These are phyloP conservation scores for Russula compacta DNA, from an alignment of 768 basidiomycete genomes.

Conservation along the genomic window DNA sequence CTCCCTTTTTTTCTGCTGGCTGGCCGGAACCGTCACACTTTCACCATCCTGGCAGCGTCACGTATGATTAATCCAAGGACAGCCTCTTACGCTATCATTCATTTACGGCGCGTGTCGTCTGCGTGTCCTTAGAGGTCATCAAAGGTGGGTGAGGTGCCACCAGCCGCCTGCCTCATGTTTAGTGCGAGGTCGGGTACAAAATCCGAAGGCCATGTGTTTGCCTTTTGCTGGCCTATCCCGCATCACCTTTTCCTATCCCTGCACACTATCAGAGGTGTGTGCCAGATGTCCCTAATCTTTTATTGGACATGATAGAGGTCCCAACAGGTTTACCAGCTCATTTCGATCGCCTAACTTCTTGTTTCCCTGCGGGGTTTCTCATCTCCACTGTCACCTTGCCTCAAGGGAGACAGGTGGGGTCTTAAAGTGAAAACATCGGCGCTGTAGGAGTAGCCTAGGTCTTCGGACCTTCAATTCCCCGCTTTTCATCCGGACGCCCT, in stretches of 20 bases:
- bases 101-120: constrained; percentile 11
- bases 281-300: constrained; percentile 5
- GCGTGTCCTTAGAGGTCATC: constrained; percentile 17
- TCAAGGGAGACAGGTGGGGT: constrained; percentile 17
- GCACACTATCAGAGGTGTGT: constrained; percentile 15
- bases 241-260: constrained; percentile 5
- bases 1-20: not conserved
- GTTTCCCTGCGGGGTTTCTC: constrained; percentile 6
- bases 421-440: constrained; percentile 11
- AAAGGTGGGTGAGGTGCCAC: constrained; percentile 4
- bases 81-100: constrained; percentile 16
- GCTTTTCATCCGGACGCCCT: constrained; percentile 19
- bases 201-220: constrained; percentile 13
- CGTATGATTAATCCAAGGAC: not conserved
- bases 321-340: constrained; percentile 3
- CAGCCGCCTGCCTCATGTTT: constrained; percentile 13
- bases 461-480: constrained; percentile 21
- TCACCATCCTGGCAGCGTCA: not conserved
- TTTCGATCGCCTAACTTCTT: constrained; percentile 11
- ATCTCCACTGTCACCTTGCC: constrained; percentile 14
- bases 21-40: not conserved
- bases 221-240: constrained; percentile 14
- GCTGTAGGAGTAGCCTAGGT: constrained; percentile 4
- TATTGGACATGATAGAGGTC: constrained; percentile 3
- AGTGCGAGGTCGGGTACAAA: constrained; percentile 18